These are phyloP conservation scores for Iris macrosiphon DNA, from an alignment of 106 monocot species.

Conservation along the genomic window DNA sequence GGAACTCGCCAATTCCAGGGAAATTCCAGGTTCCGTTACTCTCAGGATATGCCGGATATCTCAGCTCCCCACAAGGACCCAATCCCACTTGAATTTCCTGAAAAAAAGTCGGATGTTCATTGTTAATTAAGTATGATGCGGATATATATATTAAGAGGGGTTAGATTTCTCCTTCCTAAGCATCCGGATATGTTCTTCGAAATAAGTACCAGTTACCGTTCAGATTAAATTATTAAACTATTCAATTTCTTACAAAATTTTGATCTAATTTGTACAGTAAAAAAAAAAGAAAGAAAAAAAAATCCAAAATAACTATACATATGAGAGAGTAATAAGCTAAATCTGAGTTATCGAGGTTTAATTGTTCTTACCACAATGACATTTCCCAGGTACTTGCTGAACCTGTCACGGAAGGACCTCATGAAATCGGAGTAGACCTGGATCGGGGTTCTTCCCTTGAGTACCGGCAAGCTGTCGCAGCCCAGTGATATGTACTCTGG, in stretches of 20 bases:
- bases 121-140: too few relatives aligned
- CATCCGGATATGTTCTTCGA: too few relatives aligned
- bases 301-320: too few relatives aligned
- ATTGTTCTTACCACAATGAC: constrained; percentile 48
- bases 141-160: too few relatives aligned
- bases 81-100: constrained; percentile 89
- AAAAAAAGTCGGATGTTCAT: constrained; percentile 3
- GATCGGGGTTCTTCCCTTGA: constrained; percentile 67
- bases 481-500: constrained; percentile 81
- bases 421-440: constrained; percentile 80
- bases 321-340: too few relatives aligned
- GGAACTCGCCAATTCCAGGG: constrained; percentile 86
- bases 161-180: too few relatives aligned
- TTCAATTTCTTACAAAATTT: too few relatives aligned
- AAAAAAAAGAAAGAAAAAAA: too few relatives aligned
- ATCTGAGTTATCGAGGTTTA: too few relatives aligned
- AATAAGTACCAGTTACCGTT: too few relatives aligned
- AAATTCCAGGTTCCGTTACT: constrained; percentile 70
- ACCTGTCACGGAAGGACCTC: constrained; percentile 60
- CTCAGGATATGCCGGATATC: constrained; percentile 87
- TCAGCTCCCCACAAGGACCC: constrained; percentile 82
- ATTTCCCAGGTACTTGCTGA: constrained; percentile 58
- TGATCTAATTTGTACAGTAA: too few relatives aligned
- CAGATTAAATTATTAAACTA: too few relatives aligned
- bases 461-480: constrained; percentile 61